A percentile compares a stretch with the other conserved stretches of the same genome.
Conservation (phyloP, 2,329 filamentous ascomycete species). For the Talaromyces atroroseus region DNA sequence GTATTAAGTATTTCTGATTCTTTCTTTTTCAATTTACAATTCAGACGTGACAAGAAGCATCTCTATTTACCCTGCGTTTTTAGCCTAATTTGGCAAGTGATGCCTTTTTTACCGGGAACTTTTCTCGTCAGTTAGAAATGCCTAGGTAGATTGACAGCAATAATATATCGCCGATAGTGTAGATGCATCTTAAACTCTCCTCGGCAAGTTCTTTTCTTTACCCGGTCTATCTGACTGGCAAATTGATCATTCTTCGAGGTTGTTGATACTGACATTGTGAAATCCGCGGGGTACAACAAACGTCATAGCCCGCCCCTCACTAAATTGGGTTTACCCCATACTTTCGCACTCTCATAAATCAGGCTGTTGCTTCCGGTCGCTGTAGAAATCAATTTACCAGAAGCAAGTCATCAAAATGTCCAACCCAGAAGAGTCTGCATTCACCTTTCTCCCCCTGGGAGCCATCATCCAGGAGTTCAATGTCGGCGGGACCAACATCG, state of each 20-base stretch:
- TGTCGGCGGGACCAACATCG: conserved; percentile 76
- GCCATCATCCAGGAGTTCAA: conserved; percentile 62
- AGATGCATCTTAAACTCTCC: background rate
- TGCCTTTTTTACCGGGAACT: background rate
- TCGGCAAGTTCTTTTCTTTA: background rate
- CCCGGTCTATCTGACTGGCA: background rate
- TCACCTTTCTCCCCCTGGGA: conserved; percentile 42
- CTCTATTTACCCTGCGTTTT: background rate
- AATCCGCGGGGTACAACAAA: background rate
- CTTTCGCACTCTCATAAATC: background rate
- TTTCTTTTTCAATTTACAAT: too few species aligned
- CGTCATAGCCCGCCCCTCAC: background rate
- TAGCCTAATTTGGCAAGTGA: background rate
- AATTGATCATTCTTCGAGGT: background rate
- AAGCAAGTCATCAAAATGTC: conserved; percentile 15
- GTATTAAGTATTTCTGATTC: background rate
- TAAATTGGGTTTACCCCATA: background rate
- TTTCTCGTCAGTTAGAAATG: background rate
- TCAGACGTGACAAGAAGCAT: background rate
- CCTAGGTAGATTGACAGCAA: background rate
- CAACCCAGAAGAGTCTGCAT: conserved; percentile 28
- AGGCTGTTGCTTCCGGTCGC: background rate
- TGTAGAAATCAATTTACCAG: background rate
- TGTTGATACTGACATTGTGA: background rate
- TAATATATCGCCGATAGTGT: background rate